These are phyloP conservation scores for Coemansia sp. DNA, from an alignment of 371 early-diverging fungal genomes.

Conservation along the genomic window DNA sequence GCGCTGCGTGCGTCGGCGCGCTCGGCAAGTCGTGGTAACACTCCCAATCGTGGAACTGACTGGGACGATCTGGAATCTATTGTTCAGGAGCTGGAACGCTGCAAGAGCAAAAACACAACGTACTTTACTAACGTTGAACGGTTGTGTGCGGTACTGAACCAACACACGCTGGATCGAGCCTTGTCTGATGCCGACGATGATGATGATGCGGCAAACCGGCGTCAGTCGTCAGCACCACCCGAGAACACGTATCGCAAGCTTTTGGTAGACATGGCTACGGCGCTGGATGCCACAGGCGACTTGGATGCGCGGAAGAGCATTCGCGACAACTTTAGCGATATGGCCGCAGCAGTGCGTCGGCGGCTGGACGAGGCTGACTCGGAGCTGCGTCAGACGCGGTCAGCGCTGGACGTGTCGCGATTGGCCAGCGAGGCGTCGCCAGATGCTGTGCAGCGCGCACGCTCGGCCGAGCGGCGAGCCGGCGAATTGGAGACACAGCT, in stretches of 20 bases:
- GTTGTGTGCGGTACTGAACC: conserved; percentile 31
- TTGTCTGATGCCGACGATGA: conserved; percentile 5
- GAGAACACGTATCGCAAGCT: conserved; percentile 39
- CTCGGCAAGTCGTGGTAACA: conserved; percentile 15
- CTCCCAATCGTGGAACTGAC: conserved; percentile 39
- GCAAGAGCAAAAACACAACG: conserved; percentile 19
- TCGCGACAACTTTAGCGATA: conserved; percentile 37
- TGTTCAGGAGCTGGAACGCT: conserved; percentile 26
- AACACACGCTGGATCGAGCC: conserved; percentile 36
- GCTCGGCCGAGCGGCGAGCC: conserved; percentile 10
- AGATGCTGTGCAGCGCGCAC: conserved; percentile 17
- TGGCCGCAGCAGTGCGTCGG: conserved; percentile 36
- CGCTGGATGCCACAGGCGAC: conserved; percentile 25
- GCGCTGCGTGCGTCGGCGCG: conserved; percentile 21
- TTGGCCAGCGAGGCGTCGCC: conserved; percentile 8
- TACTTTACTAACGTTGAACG: conserved; percentile 33
- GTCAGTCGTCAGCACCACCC: conserved; percentile 1
- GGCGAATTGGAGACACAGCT: conserved; percentile 24
- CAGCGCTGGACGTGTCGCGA: conserved; percentile 16
- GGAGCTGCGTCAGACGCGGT: conserved; percentile 11
- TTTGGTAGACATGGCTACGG: conserved; percentile 34
- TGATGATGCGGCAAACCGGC: neutral
- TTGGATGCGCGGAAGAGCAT: conserved; percentile 41
- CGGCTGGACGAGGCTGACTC: conserved; percentile 24
- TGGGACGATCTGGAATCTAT: conserved; percentile 47